phyloP scores from a whole-genome alignment of 139 green algal genomes.

The Yamagishiella unicocca region DNA sequence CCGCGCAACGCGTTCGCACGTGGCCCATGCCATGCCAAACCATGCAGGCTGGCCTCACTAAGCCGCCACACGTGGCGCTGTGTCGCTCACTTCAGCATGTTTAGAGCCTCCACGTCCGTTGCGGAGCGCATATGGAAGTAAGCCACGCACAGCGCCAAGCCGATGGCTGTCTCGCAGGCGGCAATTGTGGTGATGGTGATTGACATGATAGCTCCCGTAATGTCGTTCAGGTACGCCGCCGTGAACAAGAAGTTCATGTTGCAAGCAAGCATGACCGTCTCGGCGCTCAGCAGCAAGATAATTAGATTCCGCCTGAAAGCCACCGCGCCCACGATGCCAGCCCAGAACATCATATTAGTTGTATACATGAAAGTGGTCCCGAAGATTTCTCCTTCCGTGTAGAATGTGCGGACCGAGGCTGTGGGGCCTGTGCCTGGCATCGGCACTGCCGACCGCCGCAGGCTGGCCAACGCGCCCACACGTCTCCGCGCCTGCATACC shows the following conservation, averaged over 20 bases:
- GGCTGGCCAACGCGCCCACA: not conserved
- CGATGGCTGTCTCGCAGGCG: slow-evolving; percentile 66
- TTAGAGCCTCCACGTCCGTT: slow-evolving; percentile 65
- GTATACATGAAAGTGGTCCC: slow-evolving; percentile 49
- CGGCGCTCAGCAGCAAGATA: slow-evolving; percentile 62
- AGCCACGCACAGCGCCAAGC: slow-evolving; percentile 66
- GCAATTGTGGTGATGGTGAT: slow-evolving; percentile 68
- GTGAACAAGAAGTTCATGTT: slow-evolving; percentile 70
- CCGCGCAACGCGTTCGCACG: too few species aligned
- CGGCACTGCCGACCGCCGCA: slow-evolving; percentile 1
- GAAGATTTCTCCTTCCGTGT: slow-evolving; percentile 54
- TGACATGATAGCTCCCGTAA: slow-evolving; percentile 65
- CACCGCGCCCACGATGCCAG: slow-evolving; percentile 58
- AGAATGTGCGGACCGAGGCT: not conserved
- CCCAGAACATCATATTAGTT: slow-evolving; percentile 68
- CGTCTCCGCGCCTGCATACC: not conserved
- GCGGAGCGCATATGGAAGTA: slow-evolving; percentile 65
- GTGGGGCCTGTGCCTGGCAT: slow-evolving; percentile 8
- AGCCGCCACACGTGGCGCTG: too few species aligned
- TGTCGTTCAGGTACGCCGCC: slow-evolving; percentile 64
- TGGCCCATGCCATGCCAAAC: too few species aligned
- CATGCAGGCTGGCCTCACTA: too few species aligned
- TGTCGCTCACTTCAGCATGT: slow-evolving; percentile 63
- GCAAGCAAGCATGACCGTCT: slow-evolving; percentile 67
- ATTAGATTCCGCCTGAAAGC: slow-evolving; percentile 65